Evolutionary conservation across 2,329 filamentous ascomycete genomes (phyloP).

Genomic region (Hypomyces rosellus): DNA sequence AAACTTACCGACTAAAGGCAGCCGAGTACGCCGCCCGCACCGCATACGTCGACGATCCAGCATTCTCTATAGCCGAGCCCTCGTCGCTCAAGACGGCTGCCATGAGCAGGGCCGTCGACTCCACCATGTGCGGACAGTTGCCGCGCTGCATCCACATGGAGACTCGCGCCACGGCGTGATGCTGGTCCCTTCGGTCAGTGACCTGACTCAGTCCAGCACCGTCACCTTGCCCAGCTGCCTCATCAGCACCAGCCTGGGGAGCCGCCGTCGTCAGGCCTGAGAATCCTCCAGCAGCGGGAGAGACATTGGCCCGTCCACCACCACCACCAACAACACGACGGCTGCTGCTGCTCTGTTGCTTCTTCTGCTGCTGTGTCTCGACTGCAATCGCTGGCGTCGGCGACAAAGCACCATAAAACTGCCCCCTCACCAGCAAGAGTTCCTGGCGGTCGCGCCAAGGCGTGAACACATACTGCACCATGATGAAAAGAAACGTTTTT

Average conservation of each 20-base stretch:
- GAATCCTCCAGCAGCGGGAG: too few relatives aligned
- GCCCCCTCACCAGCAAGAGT: constrained; percentile 57
- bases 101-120: constrained; percentile 68
- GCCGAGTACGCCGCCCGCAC: constrained; percentile 65
- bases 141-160: constrained; percentile 67
- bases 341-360: background rate
- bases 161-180: constrained; percentile 50
- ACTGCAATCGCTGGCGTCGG: constrained; percentile 4
- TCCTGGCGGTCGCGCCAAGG: constrained; percentile 64
- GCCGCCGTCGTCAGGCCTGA: too few relatives aligned
- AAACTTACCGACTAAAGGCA: constrained; percentile 63
- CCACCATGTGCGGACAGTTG: constrained; percentile 70
- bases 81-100: constrained; percentile 63
- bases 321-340: background rate
- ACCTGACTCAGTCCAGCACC: constrained; percentile 11
- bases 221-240: background rate
- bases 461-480: constrained; percentile 68
- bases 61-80: constrained; percentile 24
- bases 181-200: constrained; percentile 26
- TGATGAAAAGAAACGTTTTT: constrained; percentile 22
- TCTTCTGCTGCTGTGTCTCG: background rate
- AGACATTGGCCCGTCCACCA: background rate
- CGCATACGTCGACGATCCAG: constrained; percentile 49
- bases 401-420: constrained; percentile 47
- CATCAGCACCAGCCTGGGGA: too few relatives aligned